Percentiles rank a stretch among this genome's conserved stretches.
phyloP scores from a whole-genome alignment of 768 basidiomycete species.

The Leucocoprinus birnbaumii region DNA sequence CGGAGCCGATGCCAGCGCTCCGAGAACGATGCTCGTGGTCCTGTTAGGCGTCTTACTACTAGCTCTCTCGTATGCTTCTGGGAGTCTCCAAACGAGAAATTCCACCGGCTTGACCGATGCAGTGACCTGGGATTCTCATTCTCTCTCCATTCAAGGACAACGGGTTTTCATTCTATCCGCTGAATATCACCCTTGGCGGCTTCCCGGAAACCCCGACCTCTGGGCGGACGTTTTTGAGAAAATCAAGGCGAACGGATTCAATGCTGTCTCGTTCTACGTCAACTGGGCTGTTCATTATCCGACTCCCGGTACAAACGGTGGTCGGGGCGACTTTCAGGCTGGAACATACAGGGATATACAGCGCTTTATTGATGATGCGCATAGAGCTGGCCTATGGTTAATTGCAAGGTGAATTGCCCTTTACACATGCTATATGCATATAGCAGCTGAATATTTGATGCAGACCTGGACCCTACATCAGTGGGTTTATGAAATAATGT shows the following conservation, averaged over 20 bases:
- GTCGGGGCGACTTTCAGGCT: constrained; percentile 44
- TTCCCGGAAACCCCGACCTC: constrained; percentile 46
- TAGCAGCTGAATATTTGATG: background rate
- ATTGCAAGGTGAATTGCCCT: constrained; percentile 38
- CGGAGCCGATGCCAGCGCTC: background rate
- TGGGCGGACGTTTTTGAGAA: constrained; percentile 65
- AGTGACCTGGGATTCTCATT: constrained; percentile 61
- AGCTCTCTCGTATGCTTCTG: background rate
- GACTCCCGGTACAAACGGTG: constrained; percentile 37
- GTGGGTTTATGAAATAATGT: constrained; percentile 20
- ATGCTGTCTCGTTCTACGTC: constrained; percentile 57
- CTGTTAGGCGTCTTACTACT: background rate
- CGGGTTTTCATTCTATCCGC: constrained; percentile 57
- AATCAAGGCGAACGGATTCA: constrained; percentile 59
- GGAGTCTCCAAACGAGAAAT: constrained; percentile 12
- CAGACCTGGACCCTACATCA: constrained; percentile 54
- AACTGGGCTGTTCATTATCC: constrained; percentile 59
- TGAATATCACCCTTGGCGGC: constrained; percentile 61
- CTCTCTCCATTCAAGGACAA: constrained; percentile 55
- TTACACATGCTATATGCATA: background rate
- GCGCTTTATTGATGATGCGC: constrained; percentile 47
- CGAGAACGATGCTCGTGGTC: background rate
- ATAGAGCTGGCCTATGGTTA: constrained; percentile 53
- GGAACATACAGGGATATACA: constrained; percentile 52
- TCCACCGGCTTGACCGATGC: constrained; percentile 43